Conservation (phyloP, 768 basidiomycete species). For the Xerocomellus intermedius region DNA sequence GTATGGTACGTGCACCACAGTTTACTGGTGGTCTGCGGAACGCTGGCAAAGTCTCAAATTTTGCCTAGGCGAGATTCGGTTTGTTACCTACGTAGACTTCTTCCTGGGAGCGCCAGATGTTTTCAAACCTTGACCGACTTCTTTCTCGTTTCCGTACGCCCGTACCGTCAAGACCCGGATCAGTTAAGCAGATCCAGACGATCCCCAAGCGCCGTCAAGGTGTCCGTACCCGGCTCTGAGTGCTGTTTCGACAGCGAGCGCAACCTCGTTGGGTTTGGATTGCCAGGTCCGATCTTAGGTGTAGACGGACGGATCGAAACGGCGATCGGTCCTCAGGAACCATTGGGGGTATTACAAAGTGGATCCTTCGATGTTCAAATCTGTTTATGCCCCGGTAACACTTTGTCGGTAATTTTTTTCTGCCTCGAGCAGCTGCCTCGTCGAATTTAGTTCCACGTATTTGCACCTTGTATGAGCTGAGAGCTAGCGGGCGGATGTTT, state of each 20-base stretch:
- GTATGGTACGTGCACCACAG: conserved; percentile 67
- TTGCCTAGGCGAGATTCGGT: neutral
- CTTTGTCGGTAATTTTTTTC: neutral
- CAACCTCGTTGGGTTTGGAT: conserved; percentile 69
- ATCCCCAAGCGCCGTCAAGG: conserved; percentile 72
- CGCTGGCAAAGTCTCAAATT: neutral
- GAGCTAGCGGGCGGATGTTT: too few species aligned
- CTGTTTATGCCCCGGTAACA: neutral
- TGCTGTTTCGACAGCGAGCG: conserved; percentile 68
- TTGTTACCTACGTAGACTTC: conserved; percentile 58
- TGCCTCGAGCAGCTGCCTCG: too few species aligned
- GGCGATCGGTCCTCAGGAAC: conserved; percentile 5
- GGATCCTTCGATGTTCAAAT: neutral
- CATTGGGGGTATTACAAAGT: neutral
- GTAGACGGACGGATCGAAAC: conserved; percentile 15
- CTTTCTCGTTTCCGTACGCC: conserved; percentile 75
- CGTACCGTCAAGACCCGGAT: conserved; percentile 15
- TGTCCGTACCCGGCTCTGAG: conserved; percentile 78
- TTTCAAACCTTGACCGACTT: conserved; percentile 79
- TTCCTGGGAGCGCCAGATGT: conserved; percentile 73
- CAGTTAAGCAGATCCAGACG: conserved; percentile 21
- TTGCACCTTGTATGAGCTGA: neutral
- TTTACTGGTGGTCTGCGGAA: conserved; percentile 63
- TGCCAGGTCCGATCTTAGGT: conserved; percentile 63
- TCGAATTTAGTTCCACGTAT: neutral